Conservation (phyloP, 2,329 filamentous ascomycete genomes). For the Ophiocordyceps camponoti-leonardi region DNA sequence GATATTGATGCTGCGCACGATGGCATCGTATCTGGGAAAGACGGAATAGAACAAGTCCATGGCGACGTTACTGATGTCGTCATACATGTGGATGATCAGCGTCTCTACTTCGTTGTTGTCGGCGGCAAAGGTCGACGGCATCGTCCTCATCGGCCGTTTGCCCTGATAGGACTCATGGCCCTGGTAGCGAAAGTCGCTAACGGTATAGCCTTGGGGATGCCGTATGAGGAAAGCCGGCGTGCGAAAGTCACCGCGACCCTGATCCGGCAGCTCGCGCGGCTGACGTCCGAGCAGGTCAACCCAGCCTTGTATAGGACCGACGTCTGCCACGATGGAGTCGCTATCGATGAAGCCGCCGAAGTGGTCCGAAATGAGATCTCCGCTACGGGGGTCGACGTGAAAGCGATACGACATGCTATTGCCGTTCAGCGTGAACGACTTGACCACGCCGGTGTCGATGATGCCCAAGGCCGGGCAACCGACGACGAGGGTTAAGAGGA, state of each 20-base stretch:
- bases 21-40: constrained; percentile 42
- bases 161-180: constrained; percentile 36
- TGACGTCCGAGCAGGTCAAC: constrained; percentile 28
- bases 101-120: constrained; percentile 38
- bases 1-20: constrained; percentile 42
- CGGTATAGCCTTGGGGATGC: constrained; percentile 39
- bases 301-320: constrained; percentile 31
- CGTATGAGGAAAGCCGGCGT: constrained; percentile 42
- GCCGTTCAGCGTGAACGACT: constrained; percentile 34
- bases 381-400: constrained; percentile 37
- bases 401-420: constrained; percentile 43
- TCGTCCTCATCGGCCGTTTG: constrained; percentile 35
- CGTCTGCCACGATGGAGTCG: constrained; percentile 21
- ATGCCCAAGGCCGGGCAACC: too few species aligned
- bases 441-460: too few species aligned
- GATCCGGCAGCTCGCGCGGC: constrained; percentile 45
- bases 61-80: constrained; percentile 38
- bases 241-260: constrained; percentile 46
- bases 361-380: constrained; percentile 42
- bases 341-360: constrained; percentile 40
- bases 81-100: constrained; percentile 37
- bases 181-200: constrained; percentile 39
- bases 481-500: too few species aligned
- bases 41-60: constrained; percentile 46
- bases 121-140: constrained; percentile 41